Evolutionary conservation across 257 asterid genomes (phyloP).

Genomic region (Agastache rugosa): DNA sequence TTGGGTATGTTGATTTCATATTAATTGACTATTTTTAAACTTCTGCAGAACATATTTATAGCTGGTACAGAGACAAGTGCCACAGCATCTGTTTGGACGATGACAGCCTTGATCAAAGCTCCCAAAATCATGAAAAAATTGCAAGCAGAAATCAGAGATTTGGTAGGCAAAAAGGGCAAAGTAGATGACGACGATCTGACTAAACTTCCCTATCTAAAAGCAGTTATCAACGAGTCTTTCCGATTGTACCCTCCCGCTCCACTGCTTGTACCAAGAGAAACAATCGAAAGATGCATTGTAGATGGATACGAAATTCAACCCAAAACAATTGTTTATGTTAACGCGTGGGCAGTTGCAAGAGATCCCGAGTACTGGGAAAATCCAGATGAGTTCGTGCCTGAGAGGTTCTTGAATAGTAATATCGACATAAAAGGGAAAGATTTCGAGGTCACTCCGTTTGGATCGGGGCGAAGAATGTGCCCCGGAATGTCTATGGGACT

Average conservation of each 20-base stretch:
- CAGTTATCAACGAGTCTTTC: constrained; percentile 28
- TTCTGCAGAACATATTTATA: constrained; percentile 20
- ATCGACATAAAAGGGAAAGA: constrained; percentile 39
- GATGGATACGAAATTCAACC: constrained; percentile 33
- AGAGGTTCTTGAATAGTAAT: constrained; percentile 33
- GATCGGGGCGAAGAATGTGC: constrained; percentile 41
- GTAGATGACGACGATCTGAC: constrained; percentile 31
- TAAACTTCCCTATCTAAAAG: constrained; percentile 34
- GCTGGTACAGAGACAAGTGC: constrained; percentile 28
- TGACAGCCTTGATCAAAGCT: constrained; percentile 32
- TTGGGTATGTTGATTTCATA: no score
- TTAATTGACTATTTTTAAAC: neutral
- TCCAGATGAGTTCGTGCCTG: constrained; percentile 35
- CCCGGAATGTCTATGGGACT: constrained; percentile 37
- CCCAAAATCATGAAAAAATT: constrained; percentile 23
- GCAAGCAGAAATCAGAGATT: constrained; percentile 27
- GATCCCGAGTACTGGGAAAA: constrained; percentile 40
- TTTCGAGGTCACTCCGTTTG: constrained; percentile 36
- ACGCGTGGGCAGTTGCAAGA: constrained; percentile 35
- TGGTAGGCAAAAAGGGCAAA: constrained; percentile 7
- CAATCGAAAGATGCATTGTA: constrained; percentile 20
- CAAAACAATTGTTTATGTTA: constrained; percentile 26
- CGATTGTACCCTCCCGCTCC: constrained; percentile 37
- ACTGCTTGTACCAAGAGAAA: constrained; percentile 29
- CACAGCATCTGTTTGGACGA: constrained; percentile 21